Conservation (phyloP, 2,329 filamentous ascomycete species). For the Nemania serpens region DNA sequence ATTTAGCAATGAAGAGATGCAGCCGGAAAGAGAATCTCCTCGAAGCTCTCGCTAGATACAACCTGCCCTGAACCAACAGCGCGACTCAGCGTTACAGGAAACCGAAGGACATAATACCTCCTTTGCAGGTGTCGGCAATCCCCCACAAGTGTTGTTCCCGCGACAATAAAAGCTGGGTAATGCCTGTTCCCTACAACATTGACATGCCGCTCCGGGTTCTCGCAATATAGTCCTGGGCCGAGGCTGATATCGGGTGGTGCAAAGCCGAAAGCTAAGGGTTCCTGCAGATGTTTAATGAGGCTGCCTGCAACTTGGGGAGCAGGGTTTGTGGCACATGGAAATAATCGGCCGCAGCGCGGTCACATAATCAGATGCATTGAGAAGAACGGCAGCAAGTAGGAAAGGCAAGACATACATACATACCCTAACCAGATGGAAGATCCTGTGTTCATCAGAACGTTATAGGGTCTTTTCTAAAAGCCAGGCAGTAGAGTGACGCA, state of each 20-base stretch:
- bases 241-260: constrained; percentile 7
- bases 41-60: background rate
- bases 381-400: constrained; percentile 1
- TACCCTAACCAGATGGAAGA: no score
- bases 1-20: background rate
- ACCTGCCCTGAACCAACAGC: background rate
- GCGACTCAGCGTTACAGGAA: constrained; percentile 2
- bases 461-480: no score
- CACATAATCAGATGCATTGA: constrained; percentile 17
- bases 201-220: background rate
- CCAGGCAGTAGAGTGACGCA: no score
- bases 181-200: background rate
- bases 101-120: background rate
- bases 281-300: constrained; percentile 19
- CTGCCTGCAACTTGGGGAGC: constrained; percentile 9
- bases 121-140: no score
- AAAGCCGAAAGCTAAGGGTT: constrained; percentile 14
- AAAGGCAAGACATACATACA: no score
- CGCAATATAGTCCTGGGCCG: background rate
- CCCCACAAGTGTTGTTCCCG: background rate
- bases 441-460: no score
- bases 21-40: background rate
- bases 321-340: constrained; percentile 1
- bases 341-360: constrained; percentile 13
- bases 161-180: background rate